A percentile compares a stretch with the other conserved stretches of the same genome.
These are phyloP conservation scores for Acephala macrosclerotiorum DNA, from an alignment of 2,329 filamentous ascomycete species.

Conservation along the genomic window DNA sequence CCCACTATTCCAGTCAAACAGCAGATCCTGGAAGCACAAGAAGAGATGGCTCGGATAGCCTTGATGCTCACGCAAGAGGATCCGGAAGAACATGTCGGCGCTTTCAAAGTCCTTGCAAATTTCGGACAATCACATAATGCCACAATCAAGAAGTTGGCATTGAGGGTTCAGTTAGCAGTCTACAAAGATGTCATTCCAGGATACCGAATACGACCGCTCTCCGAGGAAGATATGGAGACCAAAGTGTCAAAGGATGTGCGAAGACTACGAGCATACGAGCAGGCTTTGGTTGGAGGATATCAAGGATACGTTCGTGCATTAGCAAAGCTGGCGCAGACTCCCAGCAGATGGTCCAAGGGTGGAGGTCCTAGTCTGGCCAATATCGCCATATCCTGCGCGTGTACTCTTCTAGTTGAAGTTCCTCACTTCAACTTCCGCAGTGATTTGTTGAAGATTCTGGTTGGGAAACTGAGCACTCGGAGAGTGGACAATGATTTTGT, in stretches of 20 bases:
- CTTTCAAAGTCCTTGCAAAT: slow-evolving; percentile 79
- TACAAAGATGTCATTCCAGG: slow-evolving; percentile 98
- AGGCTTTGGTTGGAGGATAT: slow-evolving; percentile 85
- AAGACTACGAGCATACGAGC: slow-evolving; percentile 83
- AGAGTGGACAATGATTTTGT: slow-evolving; percentile 76
- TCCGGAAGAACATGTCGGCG: slow-evolving; percentile 86
- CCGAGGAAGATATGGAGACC: slow-evolving; percentile 75
- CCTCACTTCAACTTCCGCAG: slow-evolving; percentile 97
- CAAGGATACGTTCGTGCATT: slow-evolving; percentile 84
- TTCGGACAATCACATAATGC: slow-evolving; percentile 74
- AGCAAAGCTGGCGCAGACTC: slow-evolving; percentile 68
- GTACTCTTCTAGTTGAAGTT: slow-evolving; percentile 79
- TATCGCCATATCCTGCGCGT: slow-evolving; percentile 86
- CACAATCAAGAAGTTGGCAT: slow-evolving; percentile 82
- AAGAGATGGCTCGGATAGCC: slow-evolving; percentile 88
- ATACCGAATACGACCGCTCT: slow-evolving; percentile 86
- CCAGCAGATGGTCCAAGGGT: slow-evolving; percentile 45
- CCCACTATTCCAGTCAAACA: slow-evolving; percentile 76
- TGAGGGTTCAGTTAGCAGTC: slow-evolving; percentile 86
- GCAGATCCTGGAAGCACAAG: slow-evolving; percentile 87
- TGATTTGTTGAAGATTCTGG: slow-evolving; percentile 86
- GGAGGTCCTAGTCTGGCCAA: slow-evolving; percentile 64
- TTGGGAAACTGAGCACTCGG: slow-evolving; percentile 80
- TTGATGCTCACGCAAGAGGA: slow-evolving; percentile 80
- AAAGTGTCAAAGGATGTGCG: slow-evolving; percentile 94